These are phyloP conservation scores for Arthrocladium fulminans DNA, from an alignment of 2,329 filamentous ascomycete species.

Conservation along the genomic window DNA sequence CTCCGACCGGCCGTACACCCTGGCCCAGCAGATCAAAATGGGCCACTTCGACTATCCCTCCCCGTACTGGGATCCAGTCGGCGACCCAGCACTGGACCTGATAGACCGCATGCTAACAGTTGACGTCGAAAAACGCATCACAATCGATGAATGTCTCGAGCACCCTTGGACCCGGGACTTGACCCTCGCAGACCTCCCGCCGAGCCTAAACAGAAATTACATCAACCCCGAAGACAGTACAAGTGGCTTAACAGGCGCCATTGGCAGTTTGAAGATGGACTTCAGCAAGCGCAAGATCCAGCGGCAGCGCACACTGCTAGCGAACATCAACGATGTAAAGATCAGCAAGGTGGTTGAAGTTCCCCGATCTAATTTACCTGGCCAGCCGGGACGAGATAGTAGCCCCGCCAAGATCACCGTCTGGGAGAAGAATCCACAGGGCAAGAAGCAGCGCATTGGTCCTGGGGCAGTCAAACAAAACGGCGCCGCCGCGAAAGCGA, in stretches of 20 bases:
- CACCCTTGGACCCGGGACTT: slow-evolving; percentile 72
- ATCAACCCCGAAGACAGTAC: slow-evolving; percentile 72
- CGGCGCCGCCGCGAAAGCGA: slow-evolving; percentile 14
- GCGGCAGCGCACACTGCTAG: slow-evolving; percentile 77
- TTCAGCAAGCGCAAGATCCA: slow-evolving; percentile 71
- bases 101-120: slow-evolving; percentile 94
- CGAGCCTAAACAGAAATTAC: slow-evolving; percentile 18
- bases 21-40: slow-evolving; percentile 82
- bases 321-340: slow-evolving; percentile 67
- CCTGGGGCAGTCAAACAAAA: slow-evolving; percentile 23
- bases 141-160: slow-evolving; percentile 78
- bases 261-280: slow-evolving; percentile 58
- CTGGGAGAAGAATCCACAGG: slow-evolving; percentile 59
- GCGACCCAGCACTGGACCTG: slow-evolving; percentile 79
- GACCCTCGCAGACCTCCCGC: slow-evolving; percentile 7
- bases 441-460: slow-evolving; percentile 31
- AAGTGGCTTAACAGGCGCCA: slow-evolving; percentile 79
- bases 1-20: slow-evolving; percentile 69
- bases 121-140: slow-evolving; percentile 72
- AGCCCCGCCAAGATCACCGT: slow-evolving; percentile 54
- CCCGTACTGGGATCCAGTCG: slow-evolving; percentile 87
- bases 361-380: slow-evolving; percentile 8
- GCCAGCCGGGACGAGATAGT: slow-evolving; percentile 6
- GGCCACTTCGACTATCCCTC: slow-evolving; percentile 91
- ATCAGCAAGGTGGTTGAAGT: slow-evolving; percentile 48